Evolutionary conservation across 1,139 yeast genomes (phyloP).

Genomic region (Blastobotrys apis): DNA sequence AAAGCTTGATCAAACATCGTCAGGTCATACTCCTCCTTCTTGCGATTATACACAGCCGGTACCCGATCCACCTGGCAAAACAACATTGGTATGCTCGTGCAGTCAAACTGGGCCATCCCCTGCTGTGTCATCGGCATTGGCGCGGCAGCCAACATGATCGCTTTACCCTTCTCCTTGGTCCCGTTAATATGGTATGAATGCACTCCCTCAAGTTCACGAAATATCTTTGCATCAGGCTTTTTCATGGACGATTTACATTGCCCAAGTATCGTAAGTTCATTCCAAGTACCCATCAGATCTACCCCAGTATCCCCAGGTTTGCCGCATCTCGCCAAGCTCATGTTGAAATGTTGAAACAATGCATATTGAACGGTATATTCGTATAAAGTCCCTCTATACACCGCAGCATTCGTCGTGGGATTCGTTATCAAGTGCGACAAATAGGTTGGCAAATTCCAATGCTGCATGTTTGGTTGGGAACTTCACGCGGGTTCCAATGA

Average conservation of each 20-base stretch:
- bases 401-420: conserved; percentile 43
- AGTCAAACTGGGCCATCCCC: conserved; percentile 53
- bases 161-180: conserved; percentile 27
- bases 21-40: conserved; percentile 6
- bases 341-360: conserved; percentile 38
- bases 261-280: conserved; percentile 38
- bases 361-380: conserved; percentile 51
- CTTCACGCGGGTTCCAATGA: no score
- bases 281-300: conserved; percentile 45
- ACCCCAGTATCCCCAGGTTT: conserved; percentile 73
- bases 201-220: conserved; percentile 59
- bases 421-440: conserved; percentile 33
- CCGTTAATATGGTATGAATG: conserved; percentile 36
- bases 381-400: conserved; percentile 65
- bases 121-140: conserved; percentile 59
- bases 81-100: conserved; percentile 49
- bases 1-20: conserved; percentile 4
- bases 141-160: conserved; percentile 48
- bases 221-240: conserved; percentile 48
- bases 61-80: conserved; percentile 19
- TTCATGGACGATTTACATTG: conserved; percentile 55
- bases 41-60: conserved; percentile 14
- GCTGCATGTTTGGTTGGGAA: conserved; percentile 9
- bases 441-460: conserved; percentile 31
- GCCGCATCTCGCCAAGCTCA: conserved; percentile 46